Evolutionary conservation across 495 filamentous ascomycete genomes (phyloP).

Genomic region (Hyphodiscus hymeniophilus): DNA sequence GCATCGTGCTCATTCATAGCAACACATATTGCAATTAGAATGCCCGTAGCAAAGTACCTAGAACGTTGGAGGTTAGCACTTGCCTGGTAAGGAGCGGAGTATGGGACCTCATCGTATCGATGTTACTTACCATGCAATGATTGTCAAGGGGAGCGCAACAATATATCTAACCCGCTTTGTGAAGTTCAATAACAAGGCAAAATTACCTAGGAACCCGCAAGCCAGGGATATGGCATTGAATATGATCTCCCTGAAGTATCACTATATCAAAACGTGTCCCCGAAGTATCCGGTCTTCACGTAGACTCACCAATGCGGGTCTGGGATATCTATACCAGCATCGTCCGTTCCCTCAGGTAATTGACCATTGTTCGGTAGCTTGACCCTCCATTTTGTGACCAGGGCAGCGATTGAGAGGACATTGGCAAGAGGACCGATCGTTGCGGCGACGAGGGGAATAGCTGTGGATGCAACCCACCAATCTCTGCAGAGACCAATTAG

Average conservation of each 20-base stretch:
- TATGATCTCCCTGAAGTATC: constrained; percentile 30
- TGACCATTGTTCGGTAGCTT: constrained; percentile 29
- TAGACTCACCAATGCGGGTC: constrained; percentile 53
- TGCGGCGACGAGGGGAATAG: constrained; percentile 65
- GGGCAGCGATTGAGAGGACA: constrained; percentile 64
- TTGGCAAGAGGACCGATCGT: constrained; percentile 67
- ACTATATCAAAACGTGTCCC: neutral
- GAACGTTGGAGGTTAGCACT: too few relatives aligned
- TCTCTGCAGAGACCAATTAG: constrained; percentile 8
- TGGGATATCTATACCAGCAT: constrained; percentile 38
- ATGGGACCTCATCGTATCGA: too few relatives aligned
- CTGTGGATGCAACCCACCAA: constrained; percentile 77
- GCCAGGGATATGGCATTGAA: constrained; percentile 61
- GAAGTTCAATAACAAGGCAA: constrained; percentile 72
- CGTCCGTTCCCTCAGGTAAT: constrained; percentile 37
- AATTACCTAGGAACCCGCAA: constrained; percentile 59
- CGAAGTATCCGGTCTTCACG: neutral
- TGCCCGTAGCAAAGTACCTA: constrained; percentile 47
- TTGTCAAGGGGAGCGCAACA: constrained; percentile 59
- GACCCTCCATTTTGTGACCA: constrained; percentile 58
- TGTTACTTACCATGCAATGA: constrained; percentile 65
- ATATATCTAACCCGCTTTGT: constrained; percentile 67
- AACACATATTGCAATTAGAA: constrained; percentile 53
- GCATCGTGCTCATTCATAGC: constrained; percentile 54
- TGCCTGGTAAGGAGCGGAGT: too few relatives aligned